Percentiles rank a stretch among this genome's conserved stretches.
phyloP scores from a whole-genome alignment of 176 grass and related monocot species.

The Aegilops umbellulata region DNA sequence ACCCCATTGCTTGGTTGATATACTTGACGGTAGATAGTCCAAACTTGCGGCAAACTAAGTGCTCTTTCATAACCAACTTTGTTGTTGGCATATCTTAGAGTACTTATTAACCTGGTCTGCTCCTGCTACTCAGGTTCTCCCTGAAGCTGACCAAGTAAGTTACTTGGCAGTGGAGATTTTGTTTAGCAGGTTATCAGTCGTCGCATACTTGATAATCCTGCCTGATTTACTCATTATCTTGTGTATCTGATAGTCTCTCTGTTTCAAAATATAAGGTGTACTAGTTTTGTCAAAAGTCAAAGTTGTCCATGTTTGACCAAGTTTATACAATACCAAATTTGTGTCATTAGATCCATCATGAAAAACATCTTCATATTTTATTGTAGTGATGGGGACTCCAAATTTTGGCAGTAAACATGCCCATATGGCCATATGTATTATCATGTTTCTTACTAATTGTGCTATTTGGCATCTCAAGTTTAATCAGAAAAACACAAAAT shows the following conservation, averaged over 20 bases:
- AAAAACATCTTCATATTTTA: too few relatives aligned
- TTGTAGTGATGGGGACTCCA: not conserved
- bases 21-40: not conserved
- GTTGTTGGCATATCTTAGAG: not conserved
- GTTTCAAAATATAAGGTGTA: too few relatives aligned
- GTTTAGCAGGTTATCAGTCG: not conserved
- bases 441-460: not conserved
- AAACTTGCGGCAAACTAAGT: not conserved
- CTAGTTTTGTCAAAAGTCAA: too few relatives aligned
- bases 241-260: not conserved
- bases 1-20: not conserved
- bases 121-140: not conserved
- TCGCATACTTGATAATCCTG: not conserved
- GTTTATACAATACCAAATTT: too few relatives aligned
- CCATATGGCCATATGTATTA: not conserved
- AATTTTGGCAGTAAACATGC: not conserved
- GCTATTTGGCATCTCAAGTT: not conserved
- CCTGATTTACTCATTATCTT: not conserved
- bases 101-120: not conserved
- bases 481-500: slow-evolving; percentile 26
- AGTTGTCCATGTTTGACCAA: too few relatives aligned
- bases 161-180: not conserved
- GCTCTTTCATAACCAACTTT: not conserved
- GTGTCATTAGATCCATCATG: too few relatives aligned
- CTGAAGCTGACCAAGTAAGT: slow-evolving; percentile 21